Evolutionary conservation across 441 rosid genomes (phyloP).

Genomic region (Breynia disticha): DNA sequence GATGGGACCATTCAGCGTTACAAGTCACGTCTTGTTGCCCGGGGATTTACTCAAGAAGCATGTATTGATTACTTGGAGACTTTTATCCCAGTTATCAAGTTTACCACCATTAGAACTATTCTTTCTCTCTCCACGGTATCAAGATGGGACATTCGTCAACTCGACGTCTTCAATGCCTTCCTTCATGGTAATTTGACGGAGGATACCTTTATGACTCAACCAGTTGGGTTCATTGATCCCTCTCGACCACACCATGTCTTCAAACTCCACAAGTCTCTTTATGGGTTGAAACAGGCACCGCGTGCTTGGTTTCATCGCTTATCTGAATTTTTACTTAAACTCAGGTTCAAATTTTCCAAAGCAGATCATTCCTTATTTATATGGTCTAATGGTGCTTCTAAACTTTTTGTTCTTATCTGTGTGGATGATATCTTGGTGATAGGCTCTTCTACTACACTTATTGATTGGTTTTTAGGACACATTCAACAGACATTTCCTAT

Average conservation of each 20-base stretch:
- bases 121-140: not conserved
- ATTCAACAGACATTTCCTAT: not conserved
- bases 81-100: not conserved
- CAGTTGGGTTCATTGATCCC: not conserved
- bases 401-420: too few relatives aligned
- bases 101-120: not conserved
- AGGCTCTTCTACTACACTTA: not conserved
- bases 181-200: not conserved
- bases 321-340: too few relatives aligned
- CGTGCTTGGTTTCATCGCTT: not conserved
- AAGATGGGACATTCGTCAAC: not conserved
- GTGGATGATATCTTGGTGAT: not conserved
- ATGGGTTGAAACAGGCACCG: slow-evolving; percentile 2
- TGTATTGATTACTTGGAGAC: not conserved
- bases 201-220: not conserved
- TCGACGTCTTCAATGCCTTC: not conserved
- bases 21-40: slow-evolving; percentile 4
- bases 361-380: too few relatives aligned
- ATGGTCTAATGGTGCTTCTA: too few relatives aligned
- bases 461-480: not conserved
- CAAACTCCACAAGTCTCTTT: not conserved
- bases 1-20: not conserved
- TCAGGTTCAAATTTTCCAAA: too few relatives aligned
- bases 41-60: not conserved
- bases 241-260: not conserved